Base-by-base conservation (phyloP, 192 early-diverging fungal genomes). In the Linnemannia zychae region DNA sequence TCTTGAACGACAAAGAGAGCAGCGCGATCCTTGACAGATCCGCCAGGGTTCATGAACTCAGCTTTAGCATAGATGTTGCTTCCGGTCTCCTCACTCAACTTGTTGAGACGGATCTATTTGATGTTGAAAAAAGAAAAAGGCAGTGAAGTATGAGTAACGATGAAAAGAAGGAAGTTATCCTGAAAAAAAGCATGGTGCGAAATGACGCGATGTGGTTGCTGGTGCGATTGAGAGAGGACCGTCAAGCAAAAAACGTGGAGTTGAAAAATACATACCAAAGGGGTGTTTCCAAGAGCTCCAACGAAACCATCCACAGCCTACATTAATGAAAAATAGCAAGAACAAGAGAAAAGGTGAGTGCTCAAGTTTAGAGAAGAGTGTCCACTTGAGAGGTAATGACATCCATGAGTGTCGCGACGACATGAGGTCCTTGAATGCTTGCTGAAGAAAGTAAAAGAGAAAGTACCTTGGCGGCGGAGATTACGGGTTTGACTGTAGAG, bases 31-130 rank as follows among this genome's bases (percentile, higher is more conserved):
- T 99, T 99, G 78, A 99, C 97, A 22, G 95, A 96, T 3, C 98
- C 97, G 47, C 97, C 96, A 7, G 97, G 97, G 89, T 99, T 98
- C 97, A 98, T 97, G 87, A 95, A 98, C 91, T 99, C 98, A 66
- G 97, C 96, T 90, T 98, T 99, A 76, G 93, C 97, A 63, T 95
- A 90, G 74, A 99, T 97, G 53, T 97, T 92, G 86, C 95, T 94
- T 44, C 97, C 96, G 7, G 94, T 95, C 78, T 95, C 94, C 57
- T 93, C 82, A 84, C 94, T 94, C 76, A 95, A 44, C 63, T 83
- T 89, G 78, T 91, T 91, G 74, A 97, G 89, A 24, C 93, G 93
- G 72, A 96, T 93, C 94, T 95, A 83, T 17, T 16, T 33, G 7
- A 20, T 18, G 2, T 11, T 13, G 28, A 3, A 75, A 31, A 66